phyloP scores from a whole-genome alignment of 352 stramenopile species.

The Pythium grandisporangium region DNA sequence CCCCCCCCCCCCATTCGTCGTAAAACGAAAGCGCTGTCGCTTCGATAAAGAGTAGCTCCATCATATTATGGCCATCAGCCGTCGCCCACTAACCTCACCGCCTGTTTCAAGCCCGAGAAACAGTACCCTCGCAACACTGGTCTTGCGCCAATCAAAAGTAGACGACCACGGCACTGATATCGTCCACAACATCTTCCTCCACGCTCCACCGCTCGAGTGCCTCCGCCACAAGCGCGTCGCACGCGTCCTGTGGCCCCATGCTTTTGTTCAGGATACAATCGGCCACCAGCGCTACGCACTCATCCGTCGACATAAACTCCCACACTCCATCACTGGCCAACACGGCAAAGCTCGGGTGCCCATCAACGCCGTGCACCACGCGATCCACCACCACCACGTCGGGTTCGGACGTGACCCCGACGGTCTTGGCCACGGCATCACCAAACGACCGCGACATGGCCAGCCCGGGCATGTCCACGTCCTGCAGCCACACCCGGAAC shows the following conservation, averaged over 20 bases:
- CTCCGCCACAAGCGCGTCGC: constrained; percentile 56
- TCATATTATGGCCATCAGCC: too few relatives aligned
- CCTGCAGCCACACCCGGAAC: constrained; percentile 75
- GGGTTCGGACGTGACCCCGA: constrained; percentile 65
- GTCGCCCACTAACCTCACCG: too few relatives aligned
- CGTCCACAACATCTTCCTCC: constrained; percentile 77
- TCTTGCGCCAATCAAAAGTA: constrained; percentile 73
- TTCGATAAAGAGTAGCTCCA: too few relatives aligned
- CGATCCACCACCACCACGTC: constrained; percentile 44
- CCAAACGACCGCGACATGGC: constrained; percentile 81
- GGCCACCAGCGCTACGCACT: constrained; percentile 58
- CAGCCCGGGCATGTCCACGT: constrained; percentile 78
- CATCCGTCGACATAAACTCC: constrained; percentile 73
- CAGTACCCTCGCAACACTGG: too few relatives aligned
- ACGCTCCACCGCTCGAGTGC: constrained; percentile 64
- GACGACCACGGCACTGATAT: constrained; percentile 64
- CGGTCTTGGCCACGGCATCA: constrained; percentile 67
- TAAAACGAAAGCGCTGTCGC: too few relatives aligned
- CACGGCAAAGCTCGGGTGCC: constrained; percentile 43
- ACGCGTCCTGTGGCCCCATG: constrained; percentile 57
- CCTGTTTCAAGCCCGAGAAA: too few relatives aligned
- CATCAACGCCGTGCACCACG: constrained; percentile 12
- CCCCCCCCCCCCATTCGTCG: constrained; percentile 59
- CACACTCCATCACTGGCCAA: constrained; percentile 78
- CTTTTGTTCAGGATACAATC: constrained; percentile 27